Percentiles rank a stretch among this genome's conserved stretches.
phyloP scores from a whole-genome alignment of 139 green algal species.

The Coelastrella sp. region DNA sequence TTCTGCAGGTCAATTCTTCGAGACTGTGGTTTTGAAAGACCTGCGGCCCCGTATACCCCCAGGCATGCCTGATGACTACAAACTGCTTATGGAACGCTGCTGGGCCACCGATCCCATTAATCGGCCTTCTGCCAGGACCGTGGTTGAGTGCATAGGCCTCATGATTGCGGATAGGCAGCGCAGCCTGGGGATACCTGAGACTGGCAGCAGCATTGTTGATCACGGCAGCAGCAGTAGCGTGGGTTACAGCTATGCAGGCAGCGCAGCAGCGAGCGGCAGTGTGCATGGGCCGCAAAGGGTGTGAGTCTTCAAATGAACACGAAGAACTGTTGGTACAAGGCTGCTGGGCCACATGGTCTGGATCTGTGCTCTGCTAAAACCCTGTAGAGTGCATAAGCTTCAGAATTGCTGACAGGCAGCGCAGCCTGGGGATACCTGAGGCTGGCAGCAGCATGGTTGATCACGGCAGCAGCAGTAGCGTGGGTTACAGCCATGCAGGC shows the following conservation, averaged over 20 bases:
- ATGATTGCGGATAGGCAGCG: not conserved
- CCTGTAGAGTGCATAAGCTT: too few species aligned
- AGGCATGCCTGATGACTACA: slow-evolving; percentile 28
- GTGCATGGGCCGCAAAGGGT: too few species aligned
- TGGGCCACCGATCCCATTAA: not conserved
- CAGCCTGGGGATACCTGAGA: not conserved
- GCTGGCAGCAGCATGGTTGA: too few species aligned
- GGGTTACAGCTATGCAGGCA: not conserved
- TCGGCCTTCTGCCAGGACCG: not conserved
- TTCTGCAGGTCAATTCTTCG: slow-evolving; percentile 7
- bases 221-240: not conserved
- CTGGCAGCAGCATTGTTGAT: not conserved
- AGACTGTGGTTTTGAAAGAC: slow-evolving; percentile 28
- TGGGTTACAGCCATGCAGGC: too few species aligned
- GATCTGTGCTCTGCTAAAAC: too few species aligned
- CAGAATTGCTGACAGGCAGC: too few species aligned
- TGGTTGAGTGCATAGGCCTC: not conserved
- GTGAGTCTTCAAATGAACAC: too few species aligned
- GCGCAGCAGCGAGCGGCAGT: too few species aligned
- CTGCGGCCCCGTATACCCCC: not conserved
- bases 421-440: too few species aligned
- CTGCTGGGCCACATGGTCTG: too few species aligned
- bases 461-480: too few species aligned
- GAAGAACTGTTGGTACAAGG: too few species aligned
- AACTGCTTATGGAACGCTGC: slow-evolving; percentile 12